Conservation (phyloP, 2,329 filamentous ascomycete genomes). For the Dothideomycetes sp. region DNA sequence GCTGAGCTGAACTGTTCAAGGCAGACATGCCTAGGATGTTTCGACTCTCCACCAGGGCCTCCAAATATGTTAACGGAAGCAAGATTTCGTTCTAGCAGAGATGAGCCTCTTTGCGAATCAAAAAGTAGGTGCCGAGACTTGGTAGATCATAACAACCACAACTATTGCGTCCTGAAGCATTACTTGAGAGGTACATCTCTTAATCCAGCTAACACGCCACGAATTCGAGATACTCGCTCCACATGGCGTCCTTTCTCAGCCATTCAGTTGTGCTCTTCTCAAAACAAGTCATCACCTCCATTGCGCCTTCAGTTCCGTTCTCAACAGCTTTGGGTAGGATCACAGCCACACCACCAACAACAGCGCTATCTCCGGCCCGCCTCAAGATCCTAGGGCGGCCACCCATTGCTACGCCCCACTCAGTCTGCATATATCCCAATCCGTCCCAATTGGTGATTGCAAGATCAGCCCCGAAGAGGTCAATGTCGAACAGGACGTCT, state of each 20-base stretch:
- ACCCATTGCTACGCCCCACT: background rate
- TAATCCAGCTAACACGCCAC: no score
- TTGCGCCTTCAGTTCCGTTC: background rate
- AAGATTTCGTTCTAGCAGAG: no score
- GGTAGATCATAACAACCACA: no score
- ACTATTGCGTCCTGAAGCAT: no score
- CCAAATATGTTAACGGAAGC: no score
- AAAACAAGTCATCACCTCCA: background rate
- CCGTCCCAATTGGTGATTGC: background rate
- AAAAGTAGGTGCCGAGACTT: no score
- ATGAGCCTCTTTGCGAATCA: no score
- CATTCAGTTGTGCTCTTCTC: background rate
- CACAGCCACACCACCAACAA: background rate
- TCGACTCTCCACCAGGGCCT: no score
- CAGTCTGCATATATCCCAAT: background rate
- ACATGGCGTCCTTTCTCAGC: background rate
- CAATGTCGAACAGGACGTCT: background rate
- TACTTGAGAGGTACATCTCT: no score
- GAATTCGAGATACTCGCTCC: background rate
- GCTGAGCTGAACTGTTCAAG: no score
- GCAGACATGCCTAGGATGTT: no score
- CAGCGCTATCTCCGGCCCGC: background rate
- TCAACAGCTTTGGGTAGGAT: background rate
- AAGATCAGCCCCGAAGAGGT: background rate
- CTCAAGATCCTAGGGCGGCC: background rate